phyloP scores from a whole-genome alignment of 305 asterid species.

The Fraxinus velutina region DNA sequence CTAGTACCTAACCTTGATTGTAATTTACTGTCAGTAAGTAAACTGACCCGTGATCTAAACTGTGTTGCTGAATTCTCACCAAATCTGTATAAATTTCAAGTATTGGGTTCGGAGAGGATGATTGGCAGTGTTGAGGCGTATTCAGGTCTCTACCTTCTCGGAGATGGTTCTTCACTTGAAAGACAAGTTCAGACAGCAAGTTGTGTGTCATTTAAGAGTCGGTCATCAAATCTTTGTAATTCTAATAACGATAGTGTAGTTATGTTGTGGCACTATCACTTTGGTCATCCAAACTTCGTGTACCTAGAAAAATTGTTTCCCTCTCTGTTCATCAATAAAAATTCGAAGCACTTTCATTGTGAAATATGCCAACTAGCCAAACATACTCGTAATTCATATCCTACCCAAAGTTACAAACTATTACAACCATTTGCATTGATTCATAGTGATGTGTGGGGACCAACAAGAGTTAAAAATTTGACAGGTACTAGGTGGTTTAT shows the following conservation, averaged over 20 bases:
- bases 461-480: not conserved
- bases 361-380: conserved; percentile 9
- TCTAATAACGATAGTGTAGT: not conserved
- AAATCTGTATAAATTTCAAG: not conserved
- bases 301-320: conserved; percentile 1
- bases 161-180: not conserved
- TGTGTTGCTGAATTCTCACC: conserved; percentile 2
- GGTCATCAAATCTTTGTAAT: not conserved
- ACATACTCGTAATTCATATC: not conserved
- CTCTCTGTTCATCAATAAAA: conserved; percentile 2
- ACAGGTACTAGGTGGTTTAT: not conserved
- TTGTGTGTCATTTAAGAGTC: not conserved
- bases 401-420: not conserved
- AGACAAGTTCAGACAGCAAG: not conserved
- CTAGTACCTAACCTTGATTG: not conserved
- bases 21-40: not conserved
- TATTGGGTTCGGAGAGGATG: not conserved
- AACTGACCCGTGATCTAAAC: not conserved
- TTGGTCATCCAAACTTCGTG: not conserved
- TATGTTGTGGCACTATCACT: not conserved
- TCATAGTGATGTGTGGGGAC: not conserved
- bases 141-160: not conserved
- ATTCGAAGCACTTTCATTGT: not conserved
- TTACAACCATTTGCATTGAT: not conserved
- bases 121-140: not conserved